Evolutionary conservation across 331 rosid species (phyloP).

Genomic region (Quercus lobata): DNA sequence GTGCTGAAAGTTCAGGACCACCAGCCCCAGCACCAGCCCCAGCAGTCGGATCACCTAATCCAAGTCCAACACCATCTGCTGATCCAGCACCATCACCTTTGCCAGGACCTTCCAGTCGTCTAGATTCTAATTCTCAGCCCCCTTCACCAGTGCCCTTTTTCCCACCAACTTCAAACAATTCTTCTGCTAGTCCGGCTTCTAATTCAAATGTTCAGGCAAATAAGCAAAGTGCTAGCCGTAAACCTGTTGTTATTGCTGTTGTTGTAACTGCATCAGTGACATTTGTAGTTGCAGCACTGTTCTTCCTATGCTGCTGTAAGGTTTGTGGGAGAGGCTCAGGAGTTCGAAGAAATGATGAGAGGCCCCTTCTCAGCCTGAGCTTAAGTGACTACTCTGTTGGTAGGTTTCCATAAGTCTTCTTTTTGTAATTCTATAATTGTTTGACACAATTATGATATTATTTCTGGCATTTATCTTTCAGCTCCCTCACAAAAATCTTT

Average conservation of each 20-base stretch:
- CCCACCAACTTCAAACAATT: no score
- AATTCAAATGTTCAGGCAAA: constrained; percentile 8
- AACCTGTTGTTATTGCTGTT: constrained; percentile 37
- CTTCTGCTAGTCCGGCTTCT: constrained; percentile 16
- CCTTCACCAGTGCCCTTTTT: constrained; percentile 7
- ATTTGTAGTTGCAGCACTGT: constrained; percentile 46
- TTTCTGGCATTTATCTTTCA: constrained; percentile 33
- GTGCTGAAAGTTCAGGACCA: constrained; percentile 14
- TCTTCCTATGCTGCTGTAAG: constrained; percentile 51
- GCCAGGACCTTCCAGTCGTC: constrained; percentile 16
- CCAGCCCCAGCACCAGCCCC: constrained; percentile 27
- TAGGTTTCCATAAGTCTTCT: constrained; percentile 25
- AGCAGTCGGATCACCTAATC: constrained; percentile 26
- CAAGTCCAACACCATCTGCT: constrained; percentile 29
- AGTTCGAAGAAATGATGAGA: constrained; percentile 60
- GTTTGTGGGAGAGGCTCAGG: constrained; percentile 32
- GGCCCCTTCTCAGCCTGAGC: constrained; percentile 85
- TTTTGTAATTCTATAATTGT: background rate
- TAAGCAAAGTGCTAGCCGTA: constrained; percentile 5
- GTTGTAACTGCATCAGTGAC: constrained; percentile 58
- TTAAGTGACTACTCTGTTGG: constrained; percentile 62
- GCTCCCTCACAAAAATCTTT: constrained; percentile 44
- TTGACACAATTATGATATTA: constrained; percentile 11
- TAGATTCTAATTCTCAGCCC: background rate
- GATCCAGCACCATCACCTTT: constrained; percentile 23